Base-by-base conservation (phyloP, 129 eudicot genomes). In the Chrysanthemum makinoi region DNA sequence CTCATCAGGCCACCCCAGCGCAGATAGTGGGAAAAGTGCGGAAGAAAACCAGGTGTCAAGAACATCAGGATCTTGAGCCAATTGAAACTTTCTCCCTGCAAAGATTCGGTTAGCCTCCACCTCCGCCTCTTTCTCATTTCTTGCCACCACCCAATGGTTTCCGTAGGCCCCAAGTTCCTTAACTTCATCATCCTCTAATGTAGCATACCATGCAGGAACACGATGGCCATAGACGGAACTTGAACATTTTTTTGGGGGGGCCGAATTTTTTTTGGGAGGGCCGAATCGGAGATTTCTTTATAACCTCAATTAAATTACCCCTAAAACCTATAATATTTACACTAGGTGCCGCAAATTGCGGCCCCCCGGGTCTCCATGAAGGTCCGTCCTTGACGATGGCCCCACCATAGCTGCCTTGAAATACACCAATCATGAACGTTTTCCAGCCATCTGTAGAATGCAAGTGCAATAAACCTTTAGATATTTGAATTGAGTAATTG, bases 381-480 rank as follows among this genome's bases (percentile, higher is more conserved):
- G n/a, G n/a, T n/a, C n/a, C n/a, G n/a, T n/a, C n/a, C n/a, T n/a
- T n/a, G n/a, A 19, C 96, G 90, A 74, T 91, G 97, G 74, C 97
- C 97, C 97, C 97, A 91, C 97, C 97, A 91, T 64, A 91, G 89
- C 76, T 91, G 98, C 76, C 98, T 84, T 73, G 98, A 91, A 66
- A 91, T 77, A 68, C 98, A 91, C 98, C 98, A 91, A 85, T 91
- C 97, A 75, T 90, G 93, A 64, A 91, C 88, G 53, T 91, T 91
- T 75, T 84, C 96, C 57, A 91, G 98, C 98, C 98, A 91, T 71
- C 97, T 88, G 85, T 67, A 48, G n/a, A 62, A 56, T 44, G 22
- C 39, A 50, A 51, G 69, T 13, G 2, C 43, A 61, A 28, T 28
- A 28, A 46, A 55, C 26, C 60, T 15, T 22, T 22, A 22, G 24